Evolutionary conservation across 352 stramenopile genomes (phyloP).

Genomic region (Pythium pyrilobum): DNA sequence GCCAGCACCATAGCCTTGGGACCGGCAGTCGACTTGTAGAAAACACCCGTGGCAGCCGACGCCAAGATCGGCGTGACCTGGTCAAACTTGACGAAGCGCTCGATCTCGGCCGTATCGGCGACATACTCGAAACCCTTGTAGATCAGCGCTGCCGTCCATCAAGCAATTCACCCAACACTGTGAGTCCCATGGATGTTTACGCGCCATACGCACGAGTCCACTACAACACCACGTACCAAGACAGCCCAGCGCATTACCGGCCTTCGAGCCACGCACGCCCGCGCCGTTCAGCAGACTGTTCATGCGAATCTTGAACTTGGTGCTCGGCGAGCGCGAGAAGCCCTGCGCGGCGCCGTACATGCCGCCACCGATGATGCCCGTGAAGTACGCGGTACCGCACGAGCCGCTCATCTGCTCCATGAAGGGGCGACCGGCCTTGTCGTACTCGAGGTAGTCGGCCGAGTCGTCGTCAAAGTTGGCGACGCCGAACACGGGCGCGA

Average conservation of each 20-base stretch:
- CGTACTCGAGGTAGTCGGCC: slow-evolving; percentile 83
- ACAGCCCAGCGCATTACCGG: slow-evolving; percentile 78
- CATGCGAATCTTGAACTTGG: slow-evolving; percentile 88
- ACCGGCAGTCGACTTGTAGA: slow-evolving; percentile 85
- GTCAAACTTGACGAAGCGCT: slow-evolving; percentile 80
- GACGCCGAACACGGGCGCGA: slow-evolving; percentile 85
- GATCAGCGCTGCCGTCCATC: slow-evolving; percentile 51
- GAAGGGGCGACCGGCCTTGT: slow-evolving; percentile 78
- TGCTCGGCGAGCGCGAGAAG: slow-evolving; percentile 65
- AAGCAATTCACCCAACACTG: not conserved
- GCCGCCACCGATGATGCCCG: slow-evolving; percentile 77
- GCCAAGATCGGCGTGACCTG: slow-evolving; percentile 81
- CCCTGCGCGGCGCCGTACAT: slow-evolving; percentile 59
- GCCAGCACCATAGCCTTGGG: slow-evolving; percentile 81
- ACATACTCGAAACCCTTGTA: slow-evolving; percentile 86
- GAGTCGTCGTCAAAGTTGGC: slow-evolving; percentile 66
- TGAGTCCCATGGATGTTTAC: no score
- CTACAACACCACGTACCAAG: slow-evolving; percentile 37
- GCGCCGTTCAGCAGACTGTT: slow-evolving; percentile 87
- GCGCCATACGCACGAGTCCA: not conserved
- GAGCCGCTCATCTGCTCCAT: slow-evolving; percentile 80
- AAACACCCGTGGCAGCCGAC: slow-evolving; percentile 70
- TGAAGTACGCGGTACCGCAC: slow-evolving; percentile 80
- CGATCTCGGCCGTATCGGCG: slow-evolving; percentile 71
- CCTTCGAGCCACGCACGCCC: slow-evolving; percentile 74